Base-by-base conservation (phyloP, 768 basidiomycete species). In the Lactarius tabidus region DNA sequence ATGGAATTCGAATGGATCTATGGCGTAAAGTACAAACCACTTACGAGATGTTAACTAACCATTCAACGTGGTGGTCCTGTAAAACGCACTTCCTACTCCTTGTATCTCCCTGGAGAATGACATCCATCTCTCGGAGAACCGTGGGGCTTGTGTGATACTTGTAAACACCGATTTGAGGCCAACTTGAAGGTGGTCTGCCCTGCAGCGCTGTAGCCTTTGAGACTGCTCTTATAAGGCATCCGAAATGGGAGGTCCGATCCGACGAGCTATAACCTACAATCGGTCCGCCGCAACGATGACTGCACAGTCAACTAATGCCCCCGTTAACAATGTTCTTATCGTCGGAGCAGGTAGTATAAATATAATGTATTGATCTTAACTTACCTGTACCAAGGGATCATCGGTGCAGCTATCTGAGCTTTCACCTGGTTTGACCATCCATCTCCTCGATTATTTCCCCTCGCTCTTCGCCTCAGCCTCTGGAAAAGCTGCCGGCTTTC, bases 1-100 rank as follows among this genome's bases (percentile, higher is more conserved):
- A 93, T 89, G 6, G 91, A 89, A 74, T 0, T 41, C 87, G 89
- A 71, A 93, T 89, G 6, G 91, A 89, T 76, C 90, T 93, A 60
- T 9, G 17, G 57, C 26, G 43, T 36, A 29, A 35, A n/a, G 60
- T n/a, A 14, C 48, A n/a, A 51, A 23, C 23, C 23, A 51, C 23
- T 14, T n/a, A 35, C 33, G 36, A 60, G 41, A 53, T 41, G 15
- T 28, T 15, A 51, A 51, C 48, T 33, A 41, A 17, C 35, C n/a
- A n/a, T n/a, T 38, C n/a, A 35, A 45, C 8, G 12, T 5, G 10
- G 31, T 14, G 6, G 15, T 12, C 39, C 39, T 39, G 52, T 31
- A 28, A 7, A 28, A 78, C 88, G 65, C 72, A 91, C 90, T 92
- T 92, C 77, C 90, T 91, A 53, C 85, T 84, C 6, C 91, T 90